These are phyloP conservation scores for Tuber indicum DNA, from an alignment of 495 filamentous ascomycete species.

Conservation along the genomic window DNA sequence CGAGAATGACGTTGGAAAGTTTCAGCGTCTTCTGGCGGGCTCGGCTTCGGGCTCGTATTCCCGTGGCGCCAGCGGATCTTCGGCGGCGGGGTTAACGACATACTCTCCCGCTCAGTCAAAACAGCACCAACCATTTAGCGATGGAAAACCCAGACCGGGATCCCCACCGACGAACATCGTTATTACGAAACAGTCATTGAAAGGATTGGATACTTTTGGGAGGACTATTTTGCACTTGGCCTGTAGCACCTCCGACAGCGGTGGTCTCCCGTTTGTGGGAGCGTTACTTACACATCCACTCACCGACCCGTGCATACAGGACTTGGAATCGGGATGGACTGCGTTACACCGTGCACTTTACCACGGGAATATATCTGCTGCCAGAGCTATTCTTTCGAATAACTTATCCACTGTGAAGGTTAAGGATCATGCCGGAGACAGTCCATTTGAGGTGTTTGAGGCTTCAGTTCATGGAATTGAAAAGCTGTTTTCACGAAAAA, in stretches of 20 bases:
- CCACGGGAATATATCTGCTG: slow-evolving; percentile 81
- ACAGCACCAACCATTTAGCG: slow-evolving; percentile 33
- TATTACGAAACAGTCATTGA: slow-evolving; percentile 47
- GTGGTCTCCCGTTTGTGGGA: slow-evolving; percentile 57
- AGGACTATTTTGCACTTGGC: slow-evolving; percentile 82
- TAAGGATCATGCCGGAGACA: slow-evolving; percentile 91
- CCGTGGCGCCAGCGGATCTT: slow-evolving; percentile 43
- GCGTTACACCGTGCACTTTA: slow-evolving; percentile 88
- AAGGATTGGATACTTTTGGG: slow-evolving; percentile 68
- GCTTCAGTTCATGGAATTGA: slow-evolving; percentile 64
- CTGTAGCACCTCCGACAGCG: slow-evolving; percentile 58
- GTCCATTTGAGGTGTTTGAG: slow-evolving; percentile 85
- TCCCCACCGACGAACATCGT: slow-evolving; percentile 13
- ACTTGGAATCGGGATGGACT: slow-evolving; percentile 93
- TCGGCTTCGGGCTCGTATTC: slow-evolving; percentile 48
- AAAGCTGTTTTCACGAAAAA: slow-evolving; percentile 30
- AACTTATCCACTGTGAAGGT: slow-evolving; percentile 74
- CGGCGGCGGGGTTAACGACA: slow-evolving; percentile 32
- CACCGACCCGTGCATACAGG: slow-evolving; percentile 79
- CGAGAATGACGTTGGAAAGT: slow-evolving; percentile 90
- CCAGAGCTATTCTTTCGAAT: slow-evolving; percentile 64
- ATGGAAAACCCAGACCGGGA: slow-evolving; percentile 17
- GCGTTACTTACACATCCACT: slow-evolving; percentile 72
- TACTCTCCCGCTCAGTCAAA: slow-evolving; percentile 40
- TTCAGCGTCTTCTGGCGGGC: slow-evolving; percentile 70